Conservation (phyloP, 495 filamentous ascomycete species). For the Xylaria grammica region DNA sequence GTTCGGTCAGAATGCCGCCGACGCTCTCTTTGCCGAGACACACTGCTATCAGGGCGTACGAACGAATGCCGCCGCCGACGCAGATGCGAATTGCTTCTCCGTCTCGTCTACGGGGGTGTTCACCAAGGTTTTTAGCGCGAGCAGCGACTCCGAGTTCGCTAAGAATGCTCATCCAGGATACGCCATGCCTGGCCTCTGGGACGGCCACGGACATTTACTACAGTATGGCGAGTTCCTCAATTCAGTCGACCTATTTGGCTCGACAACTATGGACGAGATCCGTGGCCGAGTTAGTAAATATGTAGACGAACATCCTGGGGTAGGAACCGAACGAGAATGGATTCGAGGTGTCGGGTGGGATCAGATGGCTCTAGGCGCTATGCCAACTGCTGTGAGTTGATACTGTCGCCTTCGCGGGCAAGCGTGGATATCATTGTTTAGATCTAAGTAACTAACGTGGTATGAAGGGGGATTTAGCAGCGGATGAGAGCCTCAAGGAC, state of each 20-base stretch:
- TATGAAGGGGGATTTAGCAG: slow-evolving; percentile 54
- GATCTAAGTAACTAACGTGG: slow-evolving; percentile 26
- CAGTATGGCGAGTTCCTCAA: slow-evolving; percentile 69
- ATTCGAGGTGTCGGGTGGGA: slow-evolving; percentile 69
- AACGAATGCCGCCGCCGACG: slow-evolving; percentile 35
- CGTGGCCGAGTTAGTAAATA: slow-evolving; percentile 52
- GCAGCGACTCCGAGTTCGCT: slow-evolving; percentile 20
- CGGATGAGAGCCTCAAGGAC: slow-evolving; percentile 53
- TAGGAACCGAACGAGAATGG: slow-evolving; percentile 58
- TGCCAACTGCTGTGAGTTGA: slow-evolving; percentile 64
- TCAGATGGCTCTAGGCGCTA: slow-evolving; percentile 62
- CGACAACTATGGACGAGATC: slow-evolving; percentile 55
- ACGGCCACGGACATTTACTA: slow-evolving; percentile 67
- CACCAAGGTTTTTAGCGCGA: slow-evolving; percentile 34
- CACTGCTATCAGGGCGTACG: slow-evolving; percentile 50
- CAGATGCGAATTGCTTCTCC: slow-evolving; percentile 49
- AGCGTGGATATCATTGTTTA: not conserved
- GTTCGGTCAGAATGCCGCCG: slow-evolving; percentile 23
- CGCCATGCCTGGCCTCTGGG: slow-evolving; percentile 66
- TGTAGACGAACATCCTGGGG: slow-evolving; percentile 41
- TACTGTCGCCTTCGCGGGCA: not conserved
- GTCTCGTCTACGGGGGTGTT: slow-evolving; percentile 41
- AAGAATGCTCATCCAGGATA: slow-evolving; percentile 39
- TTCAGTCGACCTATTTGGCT: slow-evolving; percentile 63
- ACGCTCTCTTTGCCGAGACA: slow-evolving; percentile 33